Evolutionary conservation across 164 flowering plant genomes (phyloP), one percentile per base, ranked within the genome.

Genomic region (Liriodendron chinense): DNA sequence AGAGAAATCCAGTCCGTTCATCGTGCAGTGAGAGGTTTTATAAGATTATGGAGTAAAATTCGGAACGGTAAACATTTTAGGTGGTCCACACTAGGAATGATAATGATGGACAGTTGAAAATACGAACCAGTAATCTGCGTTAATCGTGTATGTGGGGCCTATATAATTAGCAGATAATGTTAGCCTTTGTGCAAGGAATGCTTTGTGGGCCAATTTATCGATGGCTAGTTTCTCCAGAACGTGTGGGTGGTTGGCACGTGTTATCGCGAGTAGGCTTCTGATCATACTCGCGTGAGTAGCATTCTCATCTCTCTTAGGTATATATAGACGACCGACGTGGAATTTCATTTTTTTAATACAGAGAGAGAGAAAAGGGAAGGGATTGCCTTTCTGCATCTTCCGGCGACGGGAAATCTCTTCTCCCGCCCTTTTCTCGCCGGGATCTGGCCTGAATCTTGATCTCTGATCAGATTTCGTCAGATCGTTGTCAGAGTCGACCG

Each of bases 401-500:
- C 71, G 75, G 75, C 47, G 66, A 57, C 65, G 67, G 47, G 26
- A 28, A 56, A 43, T 2, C 72, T 7, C 9, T 10, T 43, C 50
- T 20, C 26, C 56, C 56, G 48, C 18, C 28, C 14, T 18, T 26
- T 47, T 56, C 43, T 67, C 47, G 75, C 59, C 79, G 70, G 71
- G 67, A 76, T 76, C 78, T 70, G 59, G 43, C 20, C 57, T 56
- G 59, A 59, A 61, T n/a, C 24, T 2, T 56, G 3, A 47, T 47
- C 56, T 69, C 1, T 9, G 7, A 67, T 26, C 7, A 9, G 9
- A 2, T 26, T 67, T 26, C 43, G 9, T 14, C 47, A n/a, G 26
- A 67, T 8, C 25, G 2, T 2, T 34, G 43, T 8, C 47, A 25
- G 65, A 25, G 26, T 56, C 69, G 50, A 20, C n/a, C 12, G 65